A percentile compares a stretch with the other conserved stretches of the same genome.
Conservation (phyloP, 2,329 filamentous ascomycete species). For the Fusarium austroafricanum region DNA sequence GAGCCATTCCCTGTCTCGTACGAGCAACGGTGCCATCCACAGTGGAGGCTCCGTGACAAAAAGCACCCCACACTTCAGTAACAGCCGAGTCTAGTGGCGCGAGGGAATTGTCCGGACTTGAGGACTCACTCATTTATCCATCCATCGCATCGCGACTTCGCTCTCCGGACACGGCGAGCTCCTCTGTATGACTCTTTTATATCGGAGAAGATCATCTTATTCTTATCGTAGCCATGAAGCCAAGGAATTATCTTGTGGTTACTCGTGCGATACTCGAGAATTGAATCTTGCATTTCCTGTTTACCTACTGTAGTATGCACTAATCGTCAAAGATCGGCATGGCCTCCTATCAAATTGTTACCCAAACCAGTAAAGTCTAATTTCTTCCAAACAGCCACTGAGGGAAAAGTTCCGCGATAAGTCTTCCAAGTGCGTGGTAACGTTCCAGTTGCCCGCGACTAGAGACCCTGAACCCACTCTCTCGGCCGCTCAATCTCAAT, state of each 20-base stretch:
- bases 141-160: constrained; percentile 1
- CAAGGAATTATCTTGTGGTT: not conserved
- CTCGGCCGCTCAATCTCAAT: not conserved
- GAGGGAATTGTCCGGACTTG: constrained; percentile 19
- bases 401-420: not conserved
- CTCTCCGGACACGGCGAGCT: constrained; percentile 19
- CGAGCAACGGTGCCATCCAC: constrained; percentile 28
- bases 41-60: constrained; percentile 12
- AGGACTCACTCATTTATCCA: too few species aligned
- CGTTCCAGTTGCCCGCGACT: constrained; percentile 17
- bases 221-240: not conserved
- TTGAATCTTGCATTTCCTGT: not conserved
- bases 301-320: too few species aligned
- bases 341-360: not conserved
- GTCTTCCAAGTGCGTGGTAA: constrained; percentile 22
- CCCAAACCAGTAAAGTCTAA: not conserved
- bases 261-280: not conserved
- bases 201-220: not conserved
- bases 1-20: constrained; percentile 35
- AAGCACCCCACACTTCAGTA: constrained; percentile 26
- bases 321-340: constrained; percentile 2
- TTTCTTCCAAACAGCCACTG: not conserved
- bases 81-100: constrained; percentile 22
- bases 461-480: constrained; percentile 14
- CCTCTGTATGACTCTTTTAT: constrained; percentile 5